Evolutionary conservation across 805 yeast species (phyloP).

Genomic region (Starmerella sirachaensis): DNA sequence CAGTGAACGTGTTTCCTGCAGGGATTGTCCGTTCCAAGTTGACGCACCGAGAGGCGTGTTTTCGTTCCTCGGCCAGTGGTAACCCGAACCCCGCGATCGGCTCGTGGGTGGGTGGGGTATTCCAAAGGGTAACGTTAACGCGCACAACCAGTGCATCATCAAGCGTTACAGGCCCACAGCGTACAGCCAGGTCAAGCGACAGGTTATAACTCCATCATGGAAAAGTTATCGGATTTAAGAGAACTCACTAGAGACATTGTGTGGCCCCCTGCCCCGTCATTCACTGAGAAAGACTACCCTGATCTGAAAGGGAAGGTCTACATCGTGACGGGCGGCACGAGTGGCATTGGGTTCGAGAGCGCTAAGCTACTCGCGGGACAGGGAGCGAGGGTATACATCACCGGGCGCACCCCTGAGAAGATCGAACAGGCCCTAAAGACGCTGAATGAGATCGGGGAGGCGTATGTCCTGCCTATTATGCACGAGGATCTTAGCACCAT

Average conservation of each 20-base stretch:
- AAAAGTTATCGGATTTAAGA: constrained; percentile 2
- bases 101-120: too few species aligned
- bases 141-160: too few species aligned
- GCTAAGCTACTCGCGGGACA: constrained; percentile 21
- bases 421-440: constrained; percentile 26
- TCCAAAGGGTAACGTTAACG: too few species aligned
- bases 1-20: too few species aligned
- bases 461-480: constrained; percentile 18
- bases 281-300: constrained; percentile 22
- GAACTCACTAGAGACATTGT: constrained; percentile 17
- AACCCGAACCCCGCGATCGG: too few species aligned
- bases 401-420: constrained; percentile 31
- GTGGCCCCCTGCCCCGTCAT: constrained; percentile 9
- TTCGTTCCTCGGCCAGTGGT: too few species aligned
- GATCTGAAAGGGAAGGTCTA: constrained; percentile 29
- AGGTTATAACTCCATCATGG: constrained; percentile 2
- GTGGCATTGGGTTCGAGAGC: constrained; percentile 23
- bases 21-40: too few species aligned
- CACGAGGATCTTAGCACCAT: constrained; percentile 34
- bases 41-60: too few species aligned
- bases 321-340: constrained; percentile 23
- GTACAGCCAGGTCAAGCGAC: too few species aligned
- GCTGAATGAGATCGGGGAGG: constrained; percentile 19
- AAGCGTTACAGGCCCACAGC: neutral
- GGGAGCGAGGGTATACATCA: constrained; percentile 31